These are phyloP conservation scores for Pestalotiopsis sp. DNA, from an alignment of 2,329 filamentous ascomycete species.

Conservation along the genomic window DNA sequence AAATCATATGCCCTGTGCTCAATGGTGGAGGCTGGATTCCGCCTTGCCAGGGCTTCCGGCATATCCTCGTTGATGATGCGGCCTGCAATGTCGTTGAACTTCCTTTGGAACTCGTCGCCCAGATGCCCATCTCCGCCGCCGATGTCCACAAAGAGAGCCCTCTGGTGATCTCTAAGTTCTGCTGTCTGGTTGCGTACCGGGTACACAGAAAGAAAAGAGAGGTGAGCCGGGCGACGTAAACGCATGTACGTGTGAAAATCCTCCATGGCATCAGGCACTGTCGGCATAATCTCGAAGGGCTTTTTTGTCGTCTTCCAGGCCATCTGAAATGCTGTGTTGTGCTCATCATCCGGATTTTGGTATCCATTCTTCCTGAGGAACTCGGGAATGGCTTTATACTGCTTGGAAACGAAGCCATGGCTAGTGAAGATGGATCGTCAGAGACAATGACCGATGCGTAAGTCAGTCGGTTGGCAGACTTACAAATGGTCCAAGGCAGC, in stretches of 20 bases:
- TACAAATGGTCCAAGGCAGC: slow-evolving; percentile 14
- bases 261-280: slow-evolving; percentile 9
- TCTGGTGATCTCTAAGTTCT: not conserved
- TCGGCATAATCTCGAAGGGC: slow-evolving; percentile 16
- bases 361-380: not conserved
- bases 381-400: no score
- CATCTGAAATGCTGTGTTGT: slow-evolving; percentile 19
- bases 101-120: not conserved
- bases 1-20: not conserved
- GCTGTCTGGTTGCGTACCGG: not conserved
- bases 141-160: not conserved
- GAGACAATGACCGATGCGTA: not conserved
- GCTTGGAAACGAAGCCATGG: no score
- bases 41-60: no score
- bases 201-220: not conserved
- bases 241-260: not conserved
- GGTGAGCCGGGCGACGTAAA: no score
- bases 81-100: not conserved
- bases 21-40: no score
- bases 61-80: no score
- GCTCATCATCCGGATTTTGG: slow-evolving; percentile 14
- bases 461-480: slow-evolving; percentile 5
- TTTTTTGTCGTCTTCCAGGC: slow-evolving; percentile 13
- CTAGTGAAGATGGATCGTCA: no score
- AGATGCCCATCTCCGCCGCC: not conserved